phyloP scores from a whole-genome alignment of 1,139 yeast species.

The Neolecta irregularis region DNA sequence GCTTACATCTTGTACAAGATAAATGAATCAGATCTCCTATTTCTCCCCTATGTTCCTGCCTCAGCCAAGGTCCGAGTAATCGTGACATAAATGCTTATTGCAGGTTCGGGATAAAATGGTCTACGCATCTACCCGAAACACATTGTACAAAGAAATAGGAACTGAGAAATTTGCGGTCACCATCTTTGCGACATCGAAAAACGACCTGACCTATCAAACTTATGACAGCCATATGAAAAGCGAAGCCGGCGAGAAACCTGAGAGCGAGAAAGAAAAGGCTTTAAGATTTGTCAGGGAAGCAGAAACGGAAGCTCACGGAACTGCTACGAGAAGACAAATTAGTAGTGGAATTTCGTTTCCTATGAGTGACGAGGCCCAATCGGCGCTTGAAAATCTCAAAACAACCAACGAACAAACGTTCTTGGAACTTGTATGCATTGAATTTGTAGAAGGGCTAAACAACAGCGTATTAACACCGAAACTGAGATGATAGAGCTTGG shows the following conservation, averaged over 20 bases:
- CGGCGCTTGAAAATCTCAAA: constrained; percentile 15
- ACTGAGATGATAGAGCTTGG: constrained; percentile 22
- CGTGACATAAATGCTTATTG: neutral
- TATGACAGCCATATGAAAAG: constrained; percentile 33
- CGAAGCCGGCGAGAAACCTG: constrained; percentile 29
- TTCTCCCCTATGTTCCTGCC: constrained; percentile 80
- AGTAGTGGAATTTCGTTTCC: constrained; percentile 16
- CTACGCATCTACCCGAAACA: constrained; percentile 77
- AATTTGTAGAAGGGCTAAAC: constrained; percentile 7
- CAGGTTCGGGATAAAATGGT: constrained; percentile 70
- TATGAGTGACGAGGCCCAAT: constrained; percentile 17
- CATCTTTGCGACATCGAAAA: constrained; percentile 41
- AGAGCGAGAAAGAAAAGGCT: constrained; percentile 48
- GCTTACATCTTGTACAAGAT: constrained; percentile 41
- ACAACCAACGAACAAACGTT: constrained; percentile 1
- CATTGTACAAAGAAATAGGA: constrained; percentile 58
- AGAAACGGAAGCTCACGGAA: no score
- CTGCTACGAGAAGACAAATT: no score
- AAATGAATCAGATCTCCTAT: constrained; percentile 29
- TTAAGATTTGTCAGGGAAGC: constrained; percentile 30
- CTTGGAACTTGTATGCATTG: constrained; percentile 6
- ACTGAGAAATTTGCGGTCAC: constrained; percentile 42
- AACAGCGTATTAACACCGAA: constrained; percentile 23
- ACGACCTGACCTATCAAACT: constrained; percentile 36
- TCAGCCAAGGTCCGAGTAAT: constrained; percentile 32